Evolutionary conservation across 2,329 filamentous ascomycete species (phyloP).

Genomic region (Bipolaris sorokiniana): DNA sequence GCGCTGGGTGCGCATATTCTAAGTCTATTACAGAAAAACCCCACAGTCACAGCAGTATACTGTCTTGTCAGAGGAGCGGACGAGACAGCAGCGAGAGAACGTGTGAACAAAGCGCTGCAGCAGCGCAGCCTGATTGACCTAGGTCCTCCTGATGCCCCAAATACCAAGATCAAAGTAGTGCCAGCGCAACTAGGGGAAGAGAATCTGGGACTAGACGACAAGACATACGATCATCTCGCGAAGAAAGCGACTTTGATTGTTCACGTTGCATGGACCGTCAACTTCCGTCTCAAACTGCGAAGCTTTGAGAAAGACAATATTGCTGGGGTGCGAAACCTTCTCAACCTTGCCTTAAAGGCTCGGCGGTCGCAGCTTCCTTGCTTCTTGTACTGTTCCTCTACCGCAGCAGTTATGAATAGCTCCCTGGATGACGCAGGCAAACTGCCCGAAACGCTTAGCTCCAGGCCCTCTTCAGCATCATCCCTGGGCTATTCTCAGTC

Average conservation of each 20-base stretch:
- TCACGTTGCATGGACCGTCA: constrained; percentile 70
- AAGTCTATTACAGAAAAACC: constrained; percentile 50
- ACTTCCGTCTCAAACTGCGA: constrained; percentile 64
- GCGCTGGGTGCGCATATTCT: constrained; percentile 60
- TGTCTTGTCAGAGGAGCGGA: constrained; percentile 61
- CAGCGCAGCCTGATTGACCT: constrained; percentile 40
- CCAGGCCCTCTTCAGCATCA: constrained; percentile 53
- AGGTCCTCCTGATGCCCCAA: constrained; percentile 10
- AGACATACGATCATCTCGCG: constrained; percentile 52
- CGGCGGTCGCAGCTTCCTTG: constrained; percentile 38
- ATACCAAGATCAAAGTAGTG: constrained; percentile 55
- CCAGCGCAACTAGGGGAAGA: constrained; percentile 56
- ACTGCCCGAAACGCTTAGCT: constrained; percentile 53
- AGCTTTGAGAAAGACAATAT: constrained; percentile 64
- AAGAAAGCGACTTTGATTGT: constrained; percentile 60
- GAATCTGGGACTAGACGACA: constrained; percentile 56
- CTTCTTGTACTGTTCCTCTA: constrained; percentile 61
- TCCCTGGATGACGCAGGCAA: constrained; percentile 15
- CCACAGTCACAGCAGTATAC: constrained; percentile 56
- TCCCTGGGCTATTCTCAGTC: constrained; percentile 62
- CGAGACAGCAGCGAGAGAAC: constrained; percentile 37
- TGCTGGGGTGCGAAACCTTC: constrained; percentile 56
- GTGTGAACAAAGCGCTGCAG: constrained; percentile 44
- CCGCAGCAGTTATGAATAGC: constrained; percentile 52
- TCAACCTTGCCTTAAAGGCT: constrained; percentile 53